These are phyloP conservation scores for Leptographium wingfieldii DNA, from an alignment of 2,329 filamentous ascomycete genomes.

Conservation along the genomic window DNA sequence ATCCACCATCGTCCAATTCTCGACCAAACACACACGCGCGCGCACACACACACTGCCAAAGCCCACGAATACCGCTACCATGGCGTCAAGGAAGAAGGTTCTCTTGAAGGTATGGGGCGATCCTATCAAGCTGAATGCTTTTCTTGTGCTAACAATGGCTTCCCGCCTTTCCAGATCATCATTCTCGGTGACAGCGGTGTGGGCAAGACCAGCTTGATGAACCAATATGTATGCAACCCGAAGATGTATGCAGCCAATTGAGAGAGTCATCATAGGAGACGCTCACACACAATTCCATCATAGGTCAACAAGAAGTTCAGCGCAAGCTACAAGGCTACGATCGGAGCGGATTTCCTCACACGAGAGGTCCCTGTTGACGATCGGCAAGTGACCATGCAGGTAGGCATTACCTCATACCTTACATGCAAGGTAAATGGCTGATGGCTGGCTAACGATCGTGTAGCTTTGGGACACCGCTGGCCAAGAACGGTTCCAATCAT, in stretches of 20 bases:
- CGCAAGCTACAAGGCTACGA: constrained; percentile 98
- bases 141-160: constrained; percentile 2
- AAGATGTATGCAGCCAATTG: not conserved
- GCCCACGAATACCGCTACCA: constrained; percentile 24
- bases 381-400: constrained; percentile 91
- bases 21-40: not conserved
- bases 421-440: constrained; percentile 7
- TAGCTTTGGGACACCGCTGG: constrained; percentile 97
- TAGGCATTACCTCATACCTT: constrained; percentile 5
- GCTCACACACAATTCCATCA: not conserved
- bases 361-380: constrained; percentile 97
- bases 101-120: constrained; percentile 58
- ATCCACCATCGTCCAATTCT: not conserved
- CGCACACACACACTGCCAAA: not conserved
- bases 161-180: constrained; percentile 58
- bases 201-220: constrained; percentile 99
- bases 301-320: constrained; percentile 99
- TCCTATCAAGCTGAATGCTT: not conserved
- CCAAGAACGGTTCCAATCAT: constrained; percentile 92
- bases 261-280: too few species aligned
- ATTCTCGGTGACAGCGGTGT: constrained; percentile 98
- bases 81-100: constrained; percentile 82
- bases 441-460: not conserved
- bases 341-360: constrained; percentile 95
- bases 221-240: constrained; percentile 82